Evolutionary conservation across 2,329 filamentous ascomycete species (phyloP), one percentile per base, ranked within the genome.

Genomic region (Aspergillus proliferans): DNA sequence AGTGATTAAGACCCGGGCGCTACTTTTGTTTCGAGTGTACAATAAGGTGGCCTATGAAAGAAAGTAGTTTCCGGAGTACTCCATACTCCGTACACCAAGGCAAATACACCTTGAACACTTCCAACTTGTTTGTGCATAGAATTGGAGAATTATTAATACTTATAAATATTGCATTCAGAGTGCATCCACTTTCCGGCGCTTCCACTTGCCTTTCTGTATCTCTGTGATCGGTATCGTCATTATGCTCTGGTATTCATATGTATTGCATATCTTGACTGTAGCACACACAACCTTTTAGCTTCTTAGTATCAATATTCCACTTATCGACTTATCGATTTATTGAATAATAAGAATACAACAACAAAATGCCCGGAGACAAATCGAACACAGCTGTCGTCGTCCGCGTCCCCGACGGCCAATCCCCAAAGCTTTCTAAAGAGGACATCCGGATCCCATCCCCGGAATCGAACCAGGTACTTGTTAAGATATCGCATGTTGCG

Each of bases 401-500:
- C 2, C 49, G 47, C 19, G 46, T 53, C 21, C 9, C 26, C 18
- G 42, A 48, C 40, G 45, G 49, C 8, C 14, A 36, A 36, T 21
- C 48, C 2, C 48, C 48, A 3, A 45, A 45, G 21, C 28, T 54
- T 8, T 44, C 48, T 3, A 47, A 53, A 42, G 54, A 59, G 39
- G 3, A 47, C 36, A 43, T 53, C 14, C 45, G 47, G n/a, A 19
- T 48, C 2, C 53, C 56, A 1, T 40, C 43, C 7, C 51, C 55
- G 12, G 45, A 26, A 3, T 15, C 40, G 6, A 41, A 52, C 12
- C 58, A 63, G 42, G 55, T 58, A 14, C 52, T 61, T n/a, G 50
- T 63, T 9, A 58, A 60, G 21, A 5, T 59, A n/a, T 59, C 57
- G 12, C 50, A 61, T 49, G 51, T 53, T 1, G 60, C 61, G 8